Evolutionary conservation across 306 rosid species (phyloP), one percentile per base, ranked within the genome.

Genomic region (Lagenaria siceraria): DNA sequence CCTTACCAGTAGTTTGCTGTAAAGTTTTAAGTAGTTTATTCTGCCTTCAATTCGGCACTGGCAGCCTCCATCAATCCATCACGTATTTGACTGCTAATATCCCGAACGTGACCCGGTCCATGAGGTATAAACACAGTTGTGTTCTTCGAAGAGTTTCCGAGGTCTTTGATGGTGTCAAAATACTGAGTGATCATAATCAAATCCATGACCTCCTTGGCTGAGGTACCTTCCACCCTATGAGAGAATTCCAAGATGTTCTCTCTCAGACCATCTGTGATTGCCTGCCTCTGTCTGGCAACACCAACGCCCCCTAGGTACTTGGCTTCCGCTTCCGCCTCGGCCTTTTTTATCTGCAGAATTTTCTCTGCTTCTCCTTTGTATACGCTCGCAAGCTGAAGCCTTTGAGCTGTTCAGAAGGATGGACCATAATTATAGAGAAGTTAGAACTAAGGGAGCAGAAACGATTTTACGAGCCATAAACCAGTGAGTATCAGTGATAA

Each of bases 361-460:
- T 95, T 95, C 77, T 95, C 98, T 0, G 98, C 97, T 78, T 95
- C 98, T 78, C 99, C 99, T 82, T 89, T 95, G 92, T 86, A 95
- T 11, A 89, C 96, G 78, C 94, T 92, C 33, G 97, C 99, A 80
- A 89, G 92, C 83, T 89, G 93, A 84, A 92, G 86, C 90, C 99
- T 95, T 84, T 95, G 97, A 78, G 98, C 98, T 95, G 97, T 58
- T 21, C 14, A 22, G 21, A 29, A 29, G 21, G 40, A 29, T 7
- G 36, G 75, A 42, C 29, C 75, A 62, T 69, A 8, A 43, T 10
- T 3, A n/a, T 66, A 18, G 18, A 65, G 73, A 66, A 1, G 19
- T 61, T 29, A 29, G 7, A 27, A 61, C 7, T 25, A 5, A 14
- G 70, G 21, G 5, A 62, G 43, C 21, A 31, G 9, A 62, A 62